Base-by-base conservation (phyloP, 192 early-diverging fungal species). In the Podochytrium sp. region DNA sequence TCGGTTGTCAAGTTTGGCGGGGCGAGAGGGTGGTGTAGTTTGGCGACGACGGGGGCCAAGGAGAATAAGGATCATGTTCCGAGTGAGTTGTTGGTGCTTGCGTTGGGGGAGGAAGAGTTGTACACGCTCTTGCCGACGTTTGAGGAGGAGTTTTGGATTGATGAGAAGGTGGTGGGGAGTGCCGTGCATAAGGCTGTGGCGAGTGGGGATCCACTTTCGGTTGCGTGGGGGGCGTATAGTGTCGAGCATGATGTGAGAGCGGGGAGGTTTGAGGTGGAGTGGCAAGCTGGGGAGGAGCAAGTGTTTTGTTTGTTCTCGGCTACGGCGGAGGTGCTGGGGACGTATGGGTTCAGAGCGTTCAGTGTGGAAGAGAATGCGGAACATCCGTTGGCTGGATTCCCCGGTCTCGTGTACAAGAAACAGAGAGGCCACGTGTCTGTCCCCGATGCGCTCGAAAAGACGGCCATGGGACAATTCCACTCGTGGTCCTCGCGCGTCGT, bases 111-210 rank as follows among this genome's bases (percentile, higher is more conserved):
- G 38, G 42, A 75, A 6, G 71, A 79, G 16, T 43, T 85, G 18
- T 76, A 77, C 3, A 88, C 87, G 33, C 65, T 91, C 10, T 68
- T 71, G 51, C 86, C 88, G 1, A 59, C 76, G 2, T 91, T 85
- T 77, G 68, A 81, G 65, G 80, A 78, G 2, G 55, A 73, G 6
- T 72, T 80, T 47, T 87, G 82, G 79, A n/a, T 74, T 38, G 39
- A 56, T 32, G 63, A 40, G 25, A 58, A 53, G 32, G 33, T 16
- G 7, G 65, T 29, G 0, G 64, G 30, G 14, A 6, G 25, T 6
- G 25, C n/a, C n/a, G 5, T 47, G 27, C n/a, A 35, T 38, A 37
- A 40, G 14, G 65, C 57, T 34, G 59, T 49, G 1, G 49, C 32
- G 7, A 37, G 59, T 5, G 29, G 27, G 14, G 65, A 79, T 51